A percentile compares a stretch with the other conserved stretches of the same genome.
These are phyloP conservation scores for Dactylis glomerata DNA, from an alignment of 176 grass and related monocot species.

Conservation along the genomic window DNA sequence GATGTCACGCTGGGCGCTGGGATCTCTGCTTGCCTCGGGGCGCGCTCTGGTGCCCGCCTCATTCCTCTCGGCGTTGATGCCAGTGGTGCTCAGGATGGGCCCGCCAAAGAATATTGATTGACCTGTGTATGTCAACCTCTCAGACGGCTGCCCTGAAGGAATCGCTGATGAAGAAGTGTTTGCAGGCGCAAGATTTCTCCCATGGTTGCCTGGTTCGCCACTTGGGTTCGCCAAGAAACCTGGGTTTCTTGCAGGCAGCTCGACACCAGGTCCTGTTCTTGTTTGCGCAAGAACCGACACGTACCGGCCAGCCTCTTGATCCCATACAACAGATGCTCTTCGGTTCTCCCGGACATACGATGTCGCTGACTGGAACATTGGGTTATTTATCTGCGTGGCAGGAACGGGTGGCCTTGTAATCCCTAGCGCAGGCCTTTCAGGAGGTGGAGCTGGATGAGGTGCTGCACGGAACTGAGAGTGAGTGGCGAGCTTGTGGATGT, in stretches of 20 bases:
- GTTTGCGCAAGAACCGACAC: slow-evolving; percentile 56
- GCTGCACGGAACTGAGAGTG: slow-evolving; percentile 24
- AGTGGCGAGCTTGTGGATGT: slow-evolving; percentile 47
- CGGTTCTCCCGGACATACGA: slow-evolving; percentile 65
- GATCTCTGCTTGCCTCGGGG: slow-evolving; percentile 48
- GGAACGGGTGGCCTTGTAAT: slow-evolving; percentile 41
- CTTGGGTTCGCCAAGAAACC: slow-evolving; percentile 53
- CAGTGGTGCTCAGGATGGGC: slow-evolving; percentile 60
- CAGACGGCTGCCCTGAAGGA: slow-evolving; percentile 40
- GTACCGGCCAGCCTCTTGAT: slow-evolving; percentile 95
- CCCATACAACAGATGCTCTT: slow-evolving; percentile 84
- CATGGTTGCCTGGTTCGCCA: slow-evolving; percentile 42
- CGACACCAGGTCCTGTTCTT: slow-evolving; percentile 40
- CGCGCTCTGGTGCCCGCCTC: slow-evolving; percentile 34
- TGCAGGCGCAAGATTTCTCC: slow-evolving; percentile 25
- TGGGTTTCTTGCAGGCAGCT: slow-evolving; percentile 31
- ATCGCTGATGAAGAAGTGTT: slow-evolving; percentile 40
- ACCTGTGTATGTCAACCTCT: slow-evolving; percentile 67
- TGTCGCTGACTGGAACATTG: slow-evolving; percentile 84
- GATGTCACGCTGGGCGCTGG: slow-evolving; percentile 39
- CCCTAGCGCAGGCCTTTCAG: slow-evolving; percentile 26
- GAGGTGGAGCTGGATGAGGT: slow-evolving; percentile 38
- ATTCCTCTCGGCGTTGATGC: slow-evolving; percentile 24
- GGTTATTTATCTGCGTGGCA: slow-evolving; percentile 52
- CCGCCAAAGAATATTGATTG: slow-evolving; percentile 97